Evolutionary conservation across 371 early-diverging fungal species (phyloP).

Genomic region (Chytridiales sp.): DNA sequence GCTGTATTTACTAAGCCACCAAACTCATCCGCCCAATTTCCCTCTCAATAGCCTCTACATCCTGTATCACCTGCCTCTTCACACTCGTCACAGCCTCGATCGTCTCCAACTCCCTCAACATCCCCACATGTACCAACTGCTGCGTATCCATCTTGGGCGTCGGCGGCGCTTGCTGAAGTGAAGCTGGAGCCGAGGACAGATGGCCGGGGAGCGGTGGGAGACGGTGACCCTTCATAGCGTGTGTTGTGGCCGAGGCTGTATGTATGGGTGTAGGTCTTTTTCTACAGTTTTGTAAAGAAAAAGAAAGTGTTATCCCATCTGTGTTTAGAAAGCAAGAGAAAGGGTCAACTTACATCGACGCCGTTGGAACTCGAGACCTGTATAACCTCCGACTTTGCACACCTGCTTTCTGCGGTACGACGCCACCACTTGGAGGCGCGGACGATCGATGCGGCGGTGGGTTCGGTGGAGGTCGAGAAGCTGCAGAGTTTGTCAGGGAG

Average conservation of each 20-base stretch:
- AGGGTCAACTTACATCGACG: no score
- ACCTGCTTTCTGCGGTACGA: no score
- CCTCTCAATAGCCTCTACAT: constrained; percentile 29
- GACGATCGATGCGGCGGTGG: no score
- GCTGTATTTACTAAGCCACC: background rate
- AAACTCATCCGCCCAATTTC: constrained; percentile 18
- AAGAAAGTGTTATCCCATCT: no score
- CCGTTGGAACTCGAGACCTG: no score
- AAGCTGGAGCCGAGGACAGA: background rate
- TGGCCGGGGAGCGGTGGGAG: background rate
- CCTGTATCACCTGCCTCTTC: constrained; percentile 16
- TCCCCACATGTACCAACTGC: background rate
- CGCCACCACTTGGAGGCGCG: no score
- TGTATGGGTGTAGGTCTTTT: background rate
- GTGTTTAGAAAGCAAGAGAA: no score
- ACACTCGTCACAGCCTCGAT: constrained; percentile 13
- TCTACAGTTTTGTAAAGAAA: no score
- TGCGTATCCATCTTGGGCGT: background rate
- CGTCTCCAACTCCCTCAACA: constrained; percentile 6
- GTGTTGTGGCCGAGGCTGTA: background rate
- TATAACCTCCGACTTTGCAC: no score
- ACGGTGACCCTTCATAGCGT: background rate
- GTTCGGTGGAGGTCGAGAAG: no score
- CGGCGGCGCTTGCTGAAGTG: background rate
- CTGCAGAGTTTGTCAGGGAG: no score